Evolutionary conservation across 106 monocot species (phyloP).

Genomic region (Dendrobium catenatum): DNA sequence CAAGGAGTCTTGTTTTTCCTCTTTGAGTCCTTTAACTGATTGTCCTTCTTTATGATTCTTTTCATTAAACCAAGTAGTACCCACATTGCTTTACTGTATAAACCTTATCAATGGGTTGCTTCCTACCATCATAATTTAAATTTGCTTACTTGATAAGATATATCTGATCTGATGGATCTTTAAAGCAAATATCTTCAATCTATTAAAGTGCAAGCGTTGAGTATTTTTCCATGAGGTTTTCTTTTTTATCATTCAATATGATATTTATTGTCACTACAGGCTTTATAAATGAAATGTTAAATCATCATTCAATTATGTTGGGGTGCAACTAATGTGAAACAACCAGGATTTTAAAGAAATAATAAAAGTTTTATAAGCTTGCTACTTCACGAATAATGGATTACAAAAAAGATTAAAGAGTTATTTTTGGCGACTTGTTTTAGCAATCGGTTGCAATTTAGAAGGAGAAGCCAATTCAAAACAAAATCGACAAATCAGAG

Average conservation of each 20-base stretch:
- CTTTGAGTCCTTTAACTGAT: not conserved
- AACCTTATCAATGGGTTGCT: not conserved
- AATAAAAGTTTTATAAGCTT: too few species aligned
- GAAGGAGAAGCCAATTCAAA: too few species aligned
- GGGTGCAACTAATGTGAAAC: not conserved
- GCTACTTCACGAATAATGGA: too few species aligned
- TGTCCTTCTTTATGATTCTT: not conserved
- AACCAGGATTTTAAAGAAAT: too few species aligned
- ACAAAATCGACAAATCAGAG: too few species aligned
- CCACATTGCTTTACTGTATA: not conserved
- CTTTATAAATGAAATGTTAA: not conserved
- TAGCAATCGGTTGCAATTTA: too few species aligned
- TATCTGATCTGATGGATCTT: not conserved
- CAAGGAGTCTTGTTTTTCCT: not conserved
- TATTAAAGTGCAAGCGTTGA: not conserved
- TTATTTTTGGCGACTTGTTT: too few species aligned
- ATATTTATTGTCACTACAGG: not conserved
- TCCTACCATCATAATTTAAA: not conserved
- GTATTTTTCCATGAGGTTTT: not conserved
- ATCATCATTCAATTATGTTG: not conserved
- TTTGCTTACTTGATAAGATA: not conserved
- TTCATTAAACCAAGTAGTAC: not conserved
- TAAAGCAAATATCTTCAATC: not conserved
- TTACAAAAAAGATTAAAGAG: too few species aligned
- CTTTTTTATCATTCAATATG: not conserved